A percentile compares a stretch with the other conserved stretches of the same genome.
Conservation (phyloP, 108 stramenopile genomes). For the Discostella stelligeroides region DNA sequence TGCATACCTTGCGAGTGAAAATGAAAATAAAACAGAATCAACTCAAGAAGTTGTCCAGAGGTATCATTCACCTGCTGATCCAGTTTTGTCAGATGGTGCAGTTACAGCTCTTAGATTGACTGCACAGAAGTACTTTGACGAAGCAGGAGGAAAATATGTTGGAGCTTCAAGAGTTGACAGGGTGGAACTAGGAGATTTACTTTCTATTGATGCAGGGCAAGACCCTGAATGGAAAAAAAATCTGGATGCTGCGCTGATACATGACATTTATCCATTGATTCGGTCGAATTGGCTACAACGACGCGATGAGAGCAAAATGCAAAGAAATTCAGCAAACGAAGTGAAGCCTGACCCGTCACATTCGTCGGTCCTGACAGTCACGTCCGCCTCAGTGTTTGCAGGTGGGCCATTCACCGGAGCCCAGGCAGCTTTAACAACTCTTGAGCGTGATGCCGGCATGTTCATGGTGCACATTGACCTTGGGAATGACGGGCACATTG, state of each 20-base stretch:
- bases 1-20: conserved; percentile 32
- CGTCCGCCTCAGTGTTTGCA: conserved; percentile 44
- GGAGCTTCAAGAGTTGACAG: conserved; percentile 9
- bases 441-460: conserved; percentile 36
- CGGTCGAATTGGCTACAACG: conserved; percentile 34
- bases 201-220: conserved; percentile 7
- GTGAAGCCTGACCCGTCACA: background rate
- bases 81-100: conserved; percentile 24
- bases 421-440: conserved; percentile 22
- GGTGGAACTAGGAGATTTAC: conserved; percentile 28
- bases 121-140: conserved; percentile 28
- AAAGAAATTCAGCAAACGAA: background rate
- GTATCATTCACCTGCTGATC: conserved; percentile 16
- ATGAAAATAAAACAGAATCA: background rate
- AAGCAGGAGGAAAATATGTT: conserved; percentile 3
- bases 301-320: conserved; percentile 6
- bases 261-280: conserved; percentile 37
- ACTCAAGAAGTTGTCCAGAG: background rate
- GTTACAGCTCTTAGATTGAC: conserved; percentile 25
- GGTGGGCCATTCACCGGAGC: conserved; percentile 30
- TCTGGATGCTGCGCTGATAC: conserved; percentile 20
- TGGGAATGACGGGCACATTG: conserved; percentile 23
- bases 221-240: conserved; percentile 13
- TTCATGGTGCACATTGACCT: conserved; percentile 44
- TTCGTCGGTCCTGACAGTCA: conserved; percentile 23